Evolutionary conservation across 1,284 basidiomycete species (phyloP).

Genomic region (Mycena sp.): DNA sequence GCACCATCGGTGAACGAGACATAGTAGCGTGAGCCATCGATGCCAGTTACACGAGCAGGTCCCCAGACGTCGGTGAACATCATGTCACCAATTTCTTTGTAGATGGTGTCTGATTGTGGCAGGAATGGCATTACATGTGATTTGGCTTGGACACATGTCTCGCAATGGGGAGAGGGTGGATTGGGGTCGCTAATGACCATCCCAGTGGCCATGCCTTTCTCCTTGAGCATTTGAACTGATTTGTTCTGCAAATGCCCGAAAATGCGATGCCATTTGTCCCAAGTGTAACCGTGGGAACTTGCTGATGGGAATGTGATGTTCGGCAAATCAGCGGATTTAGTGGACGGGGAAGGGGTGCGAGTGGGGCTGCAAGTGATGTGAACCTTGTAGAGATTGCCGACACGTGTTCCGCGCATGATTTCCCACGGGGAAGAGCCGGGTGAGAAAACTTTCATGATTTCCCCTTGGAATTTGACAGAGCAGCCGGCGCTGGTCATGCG

Average conservation of each 20-base stretch:
- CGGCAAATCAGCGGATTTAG: not conserved
- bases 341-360: not conserved
- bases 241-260: slow-evolving; percentile 13
- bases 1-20: slow-evolving; percentile 35
- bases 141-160: slow-evolving; percentile 15
- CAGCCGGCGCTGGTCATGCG: slow-evolving; percentile 30
- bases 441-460: slow-evolving; percentile 8
- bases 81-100: slow-evolving; percentile 14
- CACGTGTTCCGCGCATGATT: slow-evolving; percentile 9
- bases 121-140: slow-evolving; percentile 13
- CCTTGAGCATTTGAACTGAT: slow-evolving; percentile 8
- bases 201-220: slow-evolving; percentile 17
- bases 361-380: slow-evolving; percentile 7
- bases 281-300: not conserved
- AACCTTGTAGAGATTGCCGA: slow-evolving; percentile 15
- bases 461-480: slow-evolving; percentile 17
- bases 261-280: slow-evolving; percentile 20
- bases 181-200: slow-evolving; percentile 8
- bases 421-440: not conserved
- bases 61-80: slow-evolving; percentile 48
- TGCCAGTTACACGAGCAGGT: slow-evolving; percentile 35
- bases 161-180: slow-evolving; percentile 1
- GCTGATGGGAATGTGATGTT: slow-evolving; percentile 4
- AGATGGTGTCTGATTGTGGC: not conserved
- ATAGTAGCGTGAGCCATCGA: slow-evolving; percentile 28